A percentile compares a stretch with the other conserved stretches of the same genome.
phyloP scores from a whole-genome alignment of 805 yeast genomes.

The Candida boidinii region DNA sequence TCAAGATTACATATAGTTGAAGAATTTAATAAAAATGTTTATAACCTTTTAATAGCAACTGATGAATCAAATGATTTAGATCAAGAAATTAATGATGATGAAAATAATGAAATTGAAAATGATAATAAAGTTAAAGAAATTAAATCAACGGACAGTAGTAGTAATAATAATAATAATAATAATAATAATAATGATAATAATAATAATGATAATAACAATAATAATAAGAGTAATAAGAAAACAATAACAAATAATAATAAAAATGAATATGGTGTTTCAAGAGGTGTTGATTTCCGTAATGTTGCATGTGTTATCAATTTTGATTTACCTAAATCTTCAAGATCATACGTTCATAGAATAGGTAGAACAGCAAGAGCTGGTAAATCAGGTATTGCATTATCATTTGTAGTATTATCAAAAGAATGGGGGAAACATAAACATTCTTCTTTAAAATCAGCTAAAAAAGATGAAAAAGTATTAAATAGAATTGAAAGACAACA shows the following conservation, averaged over 20 bases:
- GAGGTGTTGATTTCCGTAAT: constrained; percentile 94
- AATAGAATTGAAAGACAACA: constrained; percentile 72
- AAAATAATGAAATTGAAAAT: constrained; percentile 19
- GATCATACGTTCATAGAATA: constrained; percentile 84
- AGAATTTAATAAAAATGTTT: constrained; percentile 85
- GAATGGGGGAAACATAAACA: constrained; percentile 86
- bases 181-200: constrained; percentile 8
- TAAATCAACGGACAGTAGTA: constrained; percentile 2
- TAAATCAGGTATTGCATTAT: constrained; percentile 86
- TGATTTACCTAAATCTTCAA: constrained; percentile 85
- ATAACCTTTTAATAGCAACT: constrained; percentile 84
- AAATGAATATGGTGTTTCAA: constrained; percentile 84
- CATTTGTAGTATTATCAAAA: constrained; percentile 78
- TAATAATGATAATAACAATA: no score
- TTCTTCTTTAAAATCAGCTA: constrained; percentile 62
- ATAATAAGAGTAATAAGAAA: constrained; percentile 20
- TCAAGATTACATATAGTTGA: constrained; percentile 94
- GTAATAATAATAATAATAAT: neutral
- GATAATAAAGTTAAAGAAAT: constrained; percentile 15
- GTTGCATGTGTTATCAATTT: constrained; percentile 96
- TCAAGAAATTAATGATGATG: constrained; percentile 41
- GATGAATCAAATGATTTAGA: constrained; percentile 71
- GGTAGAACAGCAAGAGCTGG: constrained; percentile 99
- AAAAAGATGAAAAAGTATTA: constrained; percentile 80
- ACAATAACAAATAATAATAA: constrained; percentile 29